Evolutionary conservation across 305 asterid species (phyloP), one percentile per base, ranked within the genome.

Genomic region (Nicotiana rustica): DNA sequence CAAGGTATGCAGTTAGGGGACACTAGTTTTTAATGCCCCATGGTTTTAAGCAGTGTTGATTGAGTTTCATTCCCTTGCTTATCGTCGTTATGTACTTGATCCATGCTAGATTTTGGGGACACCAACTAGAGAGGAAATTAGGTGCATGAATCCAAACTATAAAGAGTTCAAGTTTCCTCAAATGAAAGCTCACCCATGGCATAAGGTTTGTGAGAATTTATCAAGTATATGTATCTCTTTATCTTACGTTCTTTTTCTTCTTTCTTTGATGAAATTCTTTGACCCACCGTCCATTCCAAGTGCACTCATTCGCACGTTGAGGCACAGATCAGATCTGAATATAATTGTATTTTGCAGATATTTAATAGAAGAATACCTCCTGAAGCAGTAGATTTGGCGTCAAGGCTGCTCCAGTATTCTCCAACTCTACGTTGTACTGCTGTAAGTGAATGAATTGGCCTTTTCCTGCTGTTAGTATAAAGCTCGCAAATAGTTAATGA

Each of bases 81-180:
- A 76, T 60, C 61, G 10, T 81, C 3, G 69, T 55, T 8, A 35
- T 81, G 41, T 56, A 56, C 10, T 67, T 68, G 2, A 56, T 31
- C 65, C 80, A 10, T 76, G 33, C 73, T 68, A 93, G 97, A 93
- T 92, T 69, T 85, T 93, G 55, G 96, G 96, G 60, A 90, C 97
- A 38, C 97, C 97, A 84, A 93, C 95, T 61, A 89, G 94, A 86
- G 97, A 93, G 89, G 96, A 93, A 86, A 93, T 93, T 83, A 92
- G 90, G 87, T 91, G 95, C 71, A 92, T 92, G 96, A 93, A 92
- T 84, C 96, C 96, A 73, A 88, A 90, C 71, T 91, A 93, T 90
- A 90, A 90, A 1, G 96, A 93, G 78, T 92, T 93, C 87, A 91
- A 91, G 75, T 89, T 93, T 57, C 95, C 92, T 78, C 94, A 91